phyloP scores from a whole-genome alignment of 202 grass and related monocot genomes.

The Dendrocalamus latiflorus region DNA sequence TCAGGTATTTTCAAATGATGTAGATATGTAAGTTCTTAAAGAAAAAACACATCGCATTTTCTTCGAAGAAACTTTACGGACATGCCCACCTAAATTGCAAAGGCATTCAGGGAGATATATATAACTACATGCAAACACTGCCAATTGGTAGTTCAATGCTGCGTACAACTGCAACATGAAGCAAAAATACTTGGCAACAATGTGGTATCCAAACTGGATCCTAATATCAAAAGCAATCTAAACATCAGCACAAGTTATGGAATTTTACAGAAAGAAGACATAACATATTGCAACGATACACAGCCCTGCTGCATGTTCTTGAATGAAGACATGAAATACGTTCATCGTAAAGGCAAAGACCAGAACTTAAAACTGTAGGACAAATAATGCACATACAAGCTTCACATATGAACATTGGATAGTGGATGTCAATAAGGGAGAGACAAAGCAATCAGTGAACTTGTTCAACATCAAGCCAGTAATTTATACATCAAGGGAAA shows the following conservation, averaged over 20 bases:
- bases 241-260: slow-evolving; percentile 1
- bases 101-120: neutral
- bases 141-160: neutral
- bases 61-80: neutral
- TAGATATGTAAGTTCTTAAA: neutral
- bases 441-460: neutral
- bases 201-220: neutral
- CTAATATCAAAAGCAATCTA: neutral
- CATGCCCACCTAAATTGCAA: neutral
- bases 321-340: slow-evolving; percentile 1
- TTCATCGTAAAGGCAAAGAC: neutral
- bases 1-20: neutral
- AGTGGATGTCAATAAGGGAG: neutral
- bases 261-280: slow-evolving; percentile 8
- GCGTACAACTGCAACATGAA: neutral
- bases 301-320: neutral
- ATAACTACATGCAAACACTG: neutral
- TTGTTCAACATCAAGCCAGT: slow-evolving; percentile 10
- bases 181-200: slow-evolving; percentile 1
- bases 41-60: neutral
- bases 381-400: neutral
- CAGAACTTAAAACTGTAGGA: neutral
- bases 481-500: slow-evolving; percentile 4
- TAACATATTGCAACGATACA: neutral
- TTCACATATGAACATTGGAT: neutral